These are phyloP conservation scores for Lentinula edodes DNA, from an alignment of 768 basidiomycete genomes.

Conservation along the genomic window DNA sequence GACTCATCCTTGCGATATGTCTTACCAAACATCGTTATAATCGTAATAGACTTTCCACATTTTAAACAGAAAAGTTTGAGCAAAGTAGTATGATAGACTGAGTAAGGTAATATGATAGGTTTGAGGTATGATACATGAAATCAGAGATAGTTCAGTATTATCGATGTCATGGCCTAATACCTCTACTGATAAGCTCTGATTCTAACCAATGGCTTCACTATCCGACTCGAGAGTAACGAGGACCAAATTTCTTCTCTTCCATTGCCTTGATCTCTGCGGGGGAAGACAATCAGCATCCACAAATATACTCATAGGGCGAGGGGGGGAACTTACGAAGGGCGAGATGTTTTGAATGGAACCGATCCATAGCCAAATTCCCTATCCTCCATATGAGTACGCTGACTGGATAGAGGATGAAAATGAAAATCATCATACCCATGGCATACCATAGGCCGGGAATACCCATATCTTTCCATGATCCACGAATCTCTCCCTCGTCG, in stretches of 20 bases:
- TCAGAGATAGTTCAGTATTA: too few species aligned
- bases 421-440: background rate
- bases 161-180: too few species aligned
- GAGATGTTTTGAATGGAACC: constrained; percentile 65
- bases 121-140: too few species aligned
- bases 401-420: background rate
- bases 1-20: too few species aligned
- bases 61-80: too few species aligned
- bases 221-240: constrained; percentile 12
- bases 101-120: too few species aligned
- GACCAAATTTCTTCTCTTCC: constrained; percentile 43
- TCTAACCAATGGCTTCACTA: background rate
- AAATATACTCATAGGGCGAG: background rate
- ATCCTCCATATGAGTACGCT: background rate
- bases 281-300: background rate
- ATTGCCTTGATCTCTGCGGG: constrained; percentile 63
- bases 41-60: too few species aligned
- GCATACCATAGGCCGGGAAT: constrained; percentile 48
- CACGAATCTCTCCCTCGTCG: constrained; percentile 56
- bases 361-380: constrained; percentile 55
- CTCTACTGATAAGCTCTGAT: too few species aligned
- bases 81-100: too few species aligned
- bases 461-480: constrained; percentile 45
- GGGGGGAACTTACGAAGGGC: constrained; percentile 51
- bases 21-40: too few species aligned